Evolutionary conservation across 1,139 yeast genomes (phyloP).

Genomic region (Kodamaea sp.): DNA sequence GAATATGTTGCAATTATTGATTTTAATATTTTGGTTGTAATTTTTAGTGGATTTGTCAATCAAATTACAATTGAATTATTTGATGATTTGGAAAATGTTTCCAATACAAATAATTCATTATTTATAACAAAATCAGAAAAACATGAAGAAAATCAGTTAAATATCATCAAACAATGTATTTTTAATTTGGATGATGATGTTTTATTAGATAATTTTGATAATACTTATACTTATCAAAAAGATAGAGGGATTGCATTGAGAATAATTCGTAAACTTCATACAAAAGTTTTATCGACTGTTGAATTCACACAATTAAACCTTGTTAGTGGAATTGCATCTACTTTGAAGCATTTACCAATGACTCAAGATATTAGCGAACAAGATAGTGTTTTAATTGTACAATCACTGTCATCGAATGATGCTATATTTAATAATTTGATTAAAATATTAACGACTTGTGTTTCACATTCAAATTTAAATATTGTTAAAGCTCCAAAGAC

Average conservation of each 20-base stretch:
- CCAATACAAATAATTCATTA: neutral
- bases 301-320: slow-evolving; percentile 58
- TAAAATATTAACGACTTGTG: slow-evolving; percentile 31
- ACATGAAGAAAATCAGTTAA: slow-evolving; percentile 3
- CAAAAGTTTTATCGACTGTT: slow-evolving; percentile 22
- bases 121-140: neutral
- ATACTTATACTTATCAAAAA: slow-evolving; percentile 30
- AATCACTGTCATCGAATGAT: slow-evolving; percentile 16
- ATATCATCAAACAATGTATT: slow-evolving; percentile 4
- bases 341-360: slow-evolving; percentile 55
- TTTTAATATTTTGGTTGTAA: slow-evolving; percentile 19
- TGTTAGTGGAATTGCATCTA: slow-evolving; percentile 61
- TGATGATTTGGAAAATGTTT: slow-evolving; percentile 14
- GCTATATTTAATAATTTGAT: slow-evolving; percentile 24
- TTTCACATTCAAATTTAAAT: slow-evolving; percentile 20
- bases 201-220: slow-evolving; percentile 16
- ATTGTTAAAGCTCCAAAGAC: slow-evolving; percentile 8
- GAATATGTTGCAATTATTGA: slow-evolving; percentile 11
- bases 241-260: slow-evolving; percentile 40
- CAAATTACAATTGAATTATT: slow-evolving; percentile 25
- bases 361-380: slow-evolving; percentile 33
- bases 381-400: slow-evolving; percentile 45
- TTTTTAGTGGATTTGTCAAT: slow-evolving; percentile 29
- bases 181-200: slow-evolving; percentile 3
- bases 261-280: slow-evolving; percentile 19